phyloP scores from a whole-genome alignment of 2,329 filamentous ascomycete genomes.

The Fusarium phyllophilum region DNA sequence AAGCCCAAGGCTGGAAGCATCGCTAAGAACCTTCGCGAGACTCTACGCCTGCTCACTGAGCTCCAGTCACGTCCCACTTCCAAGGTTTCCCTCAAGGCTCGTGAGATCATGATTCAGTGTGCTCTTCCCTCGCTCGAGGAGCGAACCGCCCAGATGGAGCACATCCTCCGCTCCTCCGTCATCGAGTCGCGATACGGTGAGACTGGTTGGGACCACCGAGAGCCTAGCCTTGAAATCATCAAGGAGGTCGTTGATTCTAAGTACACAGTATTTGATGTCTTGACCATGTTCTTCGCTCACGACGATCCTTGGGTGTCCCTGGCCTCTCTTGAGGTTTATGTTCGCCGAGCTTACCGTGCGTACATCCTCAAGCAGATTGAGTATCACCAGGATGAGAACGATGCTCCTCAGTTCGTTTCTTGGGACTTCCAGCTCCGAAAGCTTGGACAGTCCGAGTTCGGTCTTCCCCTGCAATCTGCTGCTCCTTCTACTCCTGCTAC shows the following conservation, averaged over 20 bases:
- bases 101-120: slow-evolving; percentile 97
- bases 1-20: slow-evolving; percentile 90
- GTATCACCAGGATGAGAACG: slow-evolving; percentile 83
- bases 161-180: slow-evolving; percentile 94
- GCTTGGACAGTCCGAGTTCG: slow-evolving; percentile 90
- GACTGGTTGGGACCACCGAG: slow-evolving; percentile 94
- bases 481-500: slow-evolving; percentile 87
- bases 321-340: slow-evolving; percentile 94
- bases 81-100: slow-evolving; percentile 96
- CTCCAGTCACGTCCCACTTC: slow-evolving; percentile 80
- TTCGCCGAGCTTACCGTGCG: slow-evolving; percentile 95
- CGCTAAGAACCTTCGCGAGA: slow-evolving; percentile 84
- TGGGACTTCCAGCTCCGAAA: slow-evolving; percentile 98
- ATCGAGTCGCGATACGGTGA: slow-evolving; percentile 98
- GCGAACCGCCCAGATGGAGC: slow-evolving; percentile 95
- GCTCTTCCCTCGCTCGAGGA: slow-evolving; percentile 96
- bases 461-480: slow-evolving; percentile 80
- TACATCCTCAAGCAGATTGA: slow-evolving; percentile 91
- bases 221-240: slow-evolving; percentile 88
- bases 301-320: slow-evolving; percentile 93
- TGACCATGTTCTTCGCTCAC: slow-evolving; percentile 95
- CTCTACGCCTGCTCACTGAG: slow-evolving; percentile 88
- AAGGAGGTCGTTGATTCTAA: slow-evolving; percentile 99
- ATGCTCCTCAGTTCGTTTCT: slow-evolving; percentile 77
- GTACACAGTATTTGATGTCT: slow-evolving; percentile 96